phyloP scores from a whole-genome alignment of 257 asterid species.

The Avicennia marina region DNA sequence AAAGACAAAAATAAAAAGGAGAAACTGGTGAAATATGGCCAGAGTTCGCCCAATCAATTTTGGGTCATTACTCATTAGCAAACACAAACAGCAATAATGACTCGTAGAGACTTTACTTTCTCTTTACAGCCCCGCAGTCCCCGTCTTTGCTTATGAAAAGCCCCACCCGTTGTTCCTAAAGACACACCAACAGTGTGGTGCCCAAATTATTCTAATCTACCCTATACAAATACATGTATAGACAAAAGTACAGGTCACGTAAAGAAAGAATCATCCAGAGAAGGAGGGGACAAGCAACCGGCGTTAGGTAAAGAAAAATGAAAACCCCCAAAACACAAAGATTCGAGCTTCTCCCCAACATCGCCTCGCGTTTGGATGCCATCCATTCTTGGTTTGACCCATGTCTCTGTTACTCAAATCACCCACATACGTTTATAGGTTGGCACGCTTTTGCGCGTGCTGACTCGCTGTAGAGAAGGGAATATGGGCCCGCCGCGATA shows the following conservation, averaged over 20 bases:
- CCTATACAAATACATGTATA: background rate
- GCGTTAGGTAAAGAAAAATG: conserved; percentile 13
- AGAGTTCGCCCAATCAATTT: conserved; percentile 25
- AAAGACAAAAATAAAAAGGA: conserved; percentile 21
- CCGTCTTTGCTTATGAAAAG: conserved; percentile 21
- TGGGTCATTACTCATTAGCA: conserved; percentile 23
- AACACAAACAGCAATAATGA: conserved; percentile 35
- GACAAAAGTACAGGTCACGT: conserved; percentile 10
- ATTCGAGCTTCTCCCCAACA: conserved; percentile 26
- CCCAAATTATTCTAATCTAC: conserved; percentile 18
- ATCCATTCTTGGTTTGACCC: conserved; percentile 22
- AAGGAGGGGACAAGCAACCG: conserved; percentile 17
- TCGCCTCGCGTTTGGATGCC: conserved; percentile 15
- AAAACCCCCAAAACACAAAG: conserved; percentile 16
- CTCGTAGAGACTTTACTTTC: conserved; percentile 24
- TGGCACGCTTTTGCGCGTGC: background rate
- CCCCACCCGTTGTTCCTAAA: conserved; percentile 29
- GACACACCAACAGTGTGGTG: conserved; percentile 19
- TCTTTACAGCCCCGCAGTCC: conserved; percentile 30
- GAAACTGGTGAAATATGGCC: conserved; percentile 14
- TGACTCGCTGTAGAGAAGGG: conserved; percentile 14
- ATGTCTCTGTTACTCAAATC: conserved; percentile 3
- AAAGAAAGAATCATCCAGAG: conserved; percentile 20
- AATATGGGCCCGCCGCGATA: too few species aligned
- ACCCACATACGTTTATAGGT: background rate